Base-by-base conservation (phyloP, 208 protist genomes). In the Novymonas esmeraldas region DNA sequence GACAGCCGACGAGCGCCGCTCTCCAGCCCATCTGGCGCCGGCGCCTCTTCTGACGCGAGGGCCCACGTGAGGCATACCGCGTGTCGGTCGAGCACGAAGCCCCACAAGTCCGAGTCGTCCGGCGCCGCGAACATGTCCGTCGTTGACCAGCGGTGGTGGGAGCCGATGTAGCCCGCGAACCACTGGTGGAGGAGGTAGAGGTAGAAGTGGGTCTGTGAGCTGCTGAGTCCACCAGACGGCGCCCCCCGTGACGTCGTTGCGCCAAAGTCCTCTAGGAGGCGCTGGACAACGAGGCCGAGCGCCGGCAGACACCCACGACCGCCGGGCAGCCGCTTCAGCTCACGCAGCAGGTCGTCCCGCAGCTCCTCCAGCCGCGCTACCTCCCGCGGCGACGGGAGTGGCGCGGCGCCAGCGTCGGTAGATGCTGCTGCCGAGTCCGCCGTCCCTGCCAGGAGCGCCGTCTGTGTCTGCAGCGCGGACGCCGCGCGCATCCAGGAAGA, bases 1-100 rank as follows among this genome's bases (percentile, higher is more conserved):
- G n/a, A n/a, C n/a, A n/a, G n/a, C n/a, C n/a, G n/a, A n/a, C n/a
- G n/a, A n/a, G n/a, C n/a, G n/a, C n/a, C n/a, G n/a, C n/a, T n/a
- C n/a, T n/a, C n/a, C n/a, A 2, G 0, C 57, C 45, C 2, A 24
- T 18, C 29, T 52, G 24, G 13, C n/a, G 16, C 18, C 26, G 24
- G 1, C 6, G 36, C 6, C 11, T 52, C 34, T 7, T 38, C 52
- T 13, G 67, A 49, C 22, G 54, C 18, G 46, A 93, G 54, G 9
- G 73, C 69, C 70, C 67, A 86, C 22, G 64, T 75, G 2, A 96
- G 77, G 2, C 93, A 73, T n/a, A 82, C 79, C 5, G 68, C 51
- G 63, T 94, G 87, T 2, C 87, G 82, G 20, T 82, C 70, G 7
- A 94, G 44, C n/a, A 93, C 56, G 82, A 96, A 94, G 6, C 22